Evolutionary conservation across 2,329 filamentous ascomycete species (phyloP), one percentile per base, ranked within the genome.

Genomic region (Fusarium domesticum): DNA sequence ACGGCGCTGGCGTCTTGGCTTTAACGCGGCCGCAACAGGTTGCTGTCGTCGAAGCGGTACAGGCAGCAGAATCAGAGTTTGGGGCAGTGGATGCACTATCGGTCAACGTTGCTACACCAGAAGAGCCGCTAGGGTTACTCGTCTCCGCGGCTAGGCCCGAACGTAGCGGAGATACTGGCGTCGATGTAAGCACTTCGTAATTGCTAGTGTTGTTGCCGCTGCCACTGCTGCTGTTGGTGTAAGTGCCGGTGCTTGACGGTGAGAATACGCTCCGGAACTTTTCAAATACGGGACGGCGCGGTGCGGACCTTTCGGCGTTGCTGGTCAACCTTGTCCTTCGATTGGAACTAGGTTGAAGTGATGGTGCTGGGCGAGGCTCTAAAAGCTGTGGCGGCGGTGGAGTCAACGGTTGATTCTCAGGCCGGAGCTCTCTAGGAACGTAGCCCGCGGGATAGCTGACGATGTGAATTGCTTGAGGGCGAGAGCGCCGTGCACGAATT

Each of bases 391-490:
- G 34, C 17, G 43, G 37, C 20, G 45, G 46, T 12, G 54, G 54
- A 35, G 47, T 40, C n/a, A 39, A 38, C 32, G 56, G 46, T 36
- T 49, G 54, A 28, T 47, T 45, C 18, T 42, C 44, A 40, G 42
- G 53, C 23, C 71, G 68, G 35, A 75, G 56, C 45, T 76, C 73
- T 45, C 66, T 65, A 15, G 73, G 73, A 18, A 75, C 62, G 58
- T 71, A 71, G 41, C 69, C 69, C 2, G 68, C 56, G 3, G 69
- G 69, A 42, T 67, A 71, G 19, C 67, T 70, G 48, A 70, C 54
- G 41, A 71, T 68, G 59, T 71, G 68, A 43, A 71, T 71, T 30
- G 69, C 63, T 52, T 71, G 68, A 10, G 68, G 68, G 28, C 69
- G 61, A 28, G 63, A 58, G 50, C 69, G 60, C 37, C 69, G 63